Percentiles rank a stretch among this genome's conserved stretches.
Evolutionary conservation across 75 land plant genomes (phyloP).

Genomic region (Cunninghamia lanceolata): DNA sequence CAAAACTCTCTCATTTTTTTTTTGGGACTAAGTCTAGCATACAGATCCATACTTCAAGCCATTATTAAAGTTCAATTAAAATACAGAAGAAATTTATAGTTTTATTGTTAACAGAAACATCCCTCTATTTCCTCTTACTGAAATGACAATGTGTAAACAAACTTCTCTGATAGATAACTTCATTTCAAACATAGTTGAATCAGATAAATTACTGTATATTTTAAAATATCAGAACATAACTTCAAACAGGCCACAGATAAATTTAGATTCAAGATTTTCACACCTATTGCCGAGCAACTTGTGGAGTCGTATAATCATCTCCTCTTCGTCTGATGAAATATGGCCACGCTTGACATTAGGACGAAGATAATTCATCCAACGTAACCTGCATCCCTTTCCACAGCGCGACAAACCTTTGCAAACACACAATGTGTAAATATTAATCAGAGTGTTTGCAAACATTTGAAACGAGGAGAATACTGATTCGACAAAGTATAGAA

Average conservation of each 20-base stretch:
- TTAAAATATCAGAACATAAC: not conserved
- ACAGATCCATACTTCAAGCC: too few species aligned
- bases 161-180: too few species aligned
- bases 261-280: not conserved
- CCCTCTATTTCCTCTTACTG: too few species aligned
- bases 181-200: too few species aligned
- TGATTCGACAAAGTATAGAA: not conserved
- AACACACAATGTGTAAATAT: not conserved
- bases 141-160: too few species aligned
- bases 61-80: too few species aligned
- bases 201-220: too few species aligned
- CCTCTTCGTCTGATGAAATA: not conserved
- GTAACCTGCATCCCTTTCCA: slow-evolving; percentile 8
- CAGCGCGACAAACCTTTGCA: not conserved
- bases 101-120: too few species aligned
- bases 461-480: not conserved
- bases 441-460: not conserved
- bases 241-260: not conserved
- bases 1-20: too few species aligned
- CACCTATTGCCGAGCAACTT: not conserved
- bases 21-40: too few species aligned
- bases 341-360: not conserved
- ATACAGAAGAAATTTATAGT: too few species aligned
- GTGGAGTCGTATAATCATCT: slow-evolving; percentile 2
- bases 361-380: slow-evolving; percentile 14